These are phyloP conservation scores for Ilex paraguariensis DNA, from an alignment of 305 asterid species.

Conservation along the genomic window DNA sequence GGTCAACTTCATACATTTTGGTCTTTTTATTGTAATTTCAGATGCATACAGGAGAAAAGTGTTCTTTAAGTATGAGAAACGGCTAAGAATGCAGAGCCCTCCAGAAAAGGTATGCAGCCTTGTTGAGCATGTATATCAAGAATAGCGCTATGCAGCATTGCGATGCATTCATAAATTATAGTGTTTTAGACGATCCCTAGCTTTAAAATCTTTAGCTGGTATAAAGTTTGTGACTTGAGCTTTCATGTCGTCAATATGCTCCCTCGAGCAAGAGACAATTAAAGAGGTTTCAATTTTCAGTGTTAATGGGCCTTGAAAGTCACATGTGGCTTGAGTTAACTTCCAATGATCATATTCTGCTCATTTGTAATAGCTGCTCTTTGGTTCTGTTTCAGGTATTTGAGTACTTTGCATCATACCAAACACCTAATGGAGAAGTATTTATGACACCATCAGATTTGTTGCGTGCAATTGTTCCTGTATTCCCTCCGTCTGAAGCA, in stretches of 20 bases:
- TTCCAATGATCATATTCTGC: too few species aligned
- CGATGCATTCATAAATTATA: neutral
- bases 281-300: too few species aligned
- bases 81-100: conserved; percentile 71
- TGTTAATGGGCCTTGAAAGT: too few species aligned
- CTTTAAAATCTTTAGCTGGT: neutral
- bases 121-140: neutral
- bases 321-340: too few species aligned
- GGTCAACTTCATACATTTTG: neutral
- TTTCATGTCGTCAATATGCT: neutral
- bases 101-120: conserved; percentile 67
- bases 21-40: conserved; percentile 24
- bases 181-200: neutral
- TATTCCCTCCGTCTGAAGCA: conserved; percentile 84
- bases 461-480: conserved; percentile 87
- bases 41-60: conserved; percentile 75
- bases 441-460: conserved; percentile 81
- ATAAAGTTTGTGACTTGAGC: neutral
- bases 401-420: conserved; percentile 78
- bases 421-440: conserved; percentile 52
- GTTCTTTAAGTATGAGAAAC: conserved; percentile 94
- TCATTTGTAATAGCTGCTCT: too few species aligned
- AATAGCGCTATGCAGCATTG: neutral
- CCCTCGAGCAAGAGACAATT: too few species aligned
- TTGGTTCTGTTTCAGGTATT: conserved; percentile 45